A percentile compares a stretch with the other conserved stretches of the same genome.
These are phyloP conservation scores for Trypanosoma congolense DNA, from an alignment of 208 protist species.

Conservation along the genomic window DNA sequence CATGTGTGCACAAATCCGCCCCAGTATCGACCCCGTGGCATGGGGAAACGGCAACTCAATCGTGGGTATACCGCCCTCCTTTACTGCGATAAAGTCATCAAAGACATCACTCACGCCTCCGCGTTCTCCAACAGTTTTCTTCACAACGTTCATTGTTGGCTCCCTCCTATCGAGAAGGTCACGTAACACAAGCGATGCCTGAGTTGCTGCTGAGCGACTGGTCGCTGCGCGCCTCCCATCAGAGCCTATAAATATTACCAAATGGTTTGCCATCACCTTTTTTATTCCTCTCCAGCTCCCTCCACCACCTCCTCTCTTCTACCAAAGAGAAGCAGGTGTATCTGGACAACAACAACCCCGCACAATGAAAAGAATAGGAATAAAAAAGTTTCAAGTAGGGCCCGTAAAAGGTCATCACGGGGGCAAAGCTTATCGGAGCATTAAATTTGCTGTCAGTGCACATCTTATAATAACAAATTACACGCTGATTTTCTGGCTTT, in stretches of 20 bases:
- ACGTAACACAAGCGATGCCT: slow-evolving; percentile 68
- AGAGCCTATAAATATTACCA: slow-evolving; percentile 58
- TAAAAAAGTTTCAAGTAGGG: too few relatives aligned
- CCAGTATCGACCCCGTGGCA: slow-evolving; percentile 52
- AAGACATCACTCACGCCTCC: neutral
- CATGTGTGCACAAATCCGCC: slow-evolving; percentile 76
- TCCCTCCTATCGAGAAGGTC: slow-evolving; percentile 72
- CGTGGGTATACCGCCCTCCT: neutral
- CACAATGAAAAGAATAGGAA: too few relatives aligned
- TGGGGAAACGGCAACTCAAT: slow-evolving; percentile 75
- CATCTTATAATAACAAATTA: too few relatives aligned
- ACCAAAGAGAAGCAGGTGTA: too few relatives aligned
- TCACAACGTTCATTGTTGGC: slow-evolving; percentile 1
- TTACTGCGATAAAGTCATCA: too few relatives aligned
- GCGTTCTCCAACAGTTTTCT: neutral
- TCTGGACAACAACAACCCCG: too few relatives aligned
- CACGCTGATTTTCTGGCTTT: too few relatives aligned
- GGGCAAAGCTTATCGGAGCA: too few relatives aligned
- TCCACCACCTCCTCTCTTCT: too few relatives aligned
- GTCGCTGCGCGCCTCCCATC: slow-evolving; percentile 59
- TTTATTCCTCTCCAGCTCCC: too few relatives aligned
- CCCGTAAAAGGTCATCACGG: too few relatives aligned
- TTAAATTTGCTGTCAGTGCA: too few relatives aligned
- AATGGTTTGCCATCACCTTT: slow-evolving; percentile 25
- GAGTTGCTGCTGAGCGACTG: slow-evolving; percentile 59